Base-by-base conservation (phyloP, 2,329 filamentous ascomycete species). In the Metarhizium guizhouense region DNA sequence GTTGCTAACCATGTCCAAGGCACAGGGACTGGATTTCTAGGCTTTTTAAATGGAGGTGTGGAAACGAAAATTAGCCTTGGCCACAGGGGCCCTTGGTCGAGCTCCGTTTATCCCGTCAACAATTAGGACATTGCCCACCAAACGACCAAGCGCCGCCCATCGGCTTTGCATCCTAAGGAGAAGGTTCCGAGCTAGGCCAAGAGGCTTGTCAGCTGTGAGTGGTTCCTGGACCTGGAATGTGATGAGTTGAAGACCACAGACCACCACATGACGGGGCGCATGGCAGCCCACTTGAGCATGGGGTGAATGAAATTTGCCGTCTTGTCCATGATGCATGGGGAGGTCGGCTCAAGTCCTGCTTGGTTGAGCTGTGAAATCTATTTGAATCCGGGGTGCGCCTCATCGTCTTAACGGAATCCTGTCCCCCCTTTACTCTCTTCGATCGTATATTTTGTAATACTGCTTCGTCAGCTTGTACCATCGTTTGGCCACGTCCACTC, bases 271-370 rank as follows among this genome's bases (percentile, higher is more conserved):
- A n/a, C 30, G 36, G 36, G 34, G 34, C n/a, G 34, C 34, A 36
- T 8, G 13, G 8, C 13, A 36, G 34, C 34, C 53, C 47, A 47
- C 43, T 47, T 47, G 51, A 32, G 42, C 18, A 18, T 38, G n/a
- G n/a, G 51, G 47, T 29, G 51, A 49, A 43, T 51, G 53, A 48
- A 42, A 57, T 55, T 55, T 55, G 56, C 54, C 56, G 45, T 47
- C 40, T 58, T 51, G 50, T 57, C 52, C 47, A 51, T 40, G 11
- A 36, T 36, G 34, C 34, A 36, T 36, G 34, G 34, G 6, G 40
- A 43, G 20, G 30, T 13, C 14, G 50, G 25, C 25, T n/a, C 40
- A 16, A 43, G 40, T 14, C 16, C 40, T 36, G 34, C 8, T 36
- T 13, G 38, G 38, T 16, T 45, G 42, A 48, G 45, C 45, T n/a